Base-by-base conservation (phyloP, 2,329 filamentous ascomycete species). In the Sarocladiaceae sp. region DNA sequence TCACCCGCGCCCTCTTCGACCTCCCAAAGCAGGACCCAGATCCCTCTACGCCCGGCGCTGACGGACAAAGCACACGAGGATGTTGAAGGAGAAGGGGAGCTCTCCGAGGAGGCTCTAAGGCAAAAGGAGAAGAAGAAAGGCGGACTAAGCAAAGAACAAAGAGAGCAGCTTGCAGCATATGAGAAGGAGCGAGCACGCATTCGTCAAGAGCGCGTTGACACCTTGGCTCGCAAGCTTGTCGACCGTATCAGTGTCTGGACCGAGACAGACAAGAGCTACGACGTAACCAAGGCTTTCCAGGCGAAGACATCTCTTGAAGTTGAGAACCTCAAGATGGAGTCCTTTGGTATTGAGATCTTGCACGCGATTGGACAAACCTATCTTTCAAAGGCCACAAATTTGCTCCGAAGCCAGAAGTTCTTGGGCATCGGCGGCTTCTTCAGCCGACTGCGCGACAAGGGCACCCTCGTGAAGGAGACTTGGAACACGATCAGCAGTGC, bases 251-350 rank as follows among this genome's bases (percentile, higher is more conserved):
- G 84, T 52, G 82, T 97, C 33, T 97, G 90, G 91, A 96, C 93
- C 5, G 93, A 98, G 72, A 96, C 91, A 3, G 93, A 97, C 68
- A 95, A 93, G 69, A 80, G 84, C 35, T 50, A 67, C 12, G 89
- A 95, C 55, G 88, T 96, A 48, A 97, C 91, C 26, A 71, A 70
- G 47, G 87, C 93, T 0, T 98, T 97, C 72, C 83, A 90, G 62
- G 88, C 91, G 62, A 96, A 98, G 78, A 96, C 87, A 53, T 80
- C 83, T 32, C 80, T 97, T 32, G 93, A 98, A 68, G 88, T 95
- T 20, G 93, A 98, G 70, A 95, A 97, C 60, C 73, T 98, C 55
- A 98, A 97, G 75, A 98, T 98, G 88, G 93, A 98, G 68, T 94
- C 87, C 0, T 98, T 98, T 56, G 93, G 93, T 43, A 75, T 98